Conservation (phyloP, 2,329 filamentous ascomycete genomes). For the Mycogone perniciosa region DNA sequence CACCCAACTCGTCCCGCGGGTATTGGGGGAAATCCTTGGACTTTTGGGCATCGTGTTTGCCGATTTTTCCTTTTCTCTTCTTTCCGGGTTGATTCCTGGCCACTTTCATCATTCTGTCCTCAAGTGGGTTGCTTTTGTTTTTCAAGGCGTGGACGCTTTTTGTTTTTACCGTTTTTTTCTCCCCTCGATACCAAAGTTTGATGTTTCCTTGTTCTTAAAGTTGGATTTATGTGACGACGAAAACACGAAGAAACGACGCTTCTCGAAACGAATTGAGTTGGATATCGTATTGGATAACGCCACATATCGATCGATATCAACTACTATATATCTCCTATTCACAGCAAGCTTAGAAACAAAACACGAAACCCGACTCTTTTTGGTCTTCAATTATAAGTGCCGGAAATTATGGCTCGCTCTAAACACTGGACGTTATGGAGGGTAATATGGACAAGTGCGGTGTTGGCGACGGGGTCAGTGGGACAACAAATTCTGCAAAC, state of each 20-base stretch:
- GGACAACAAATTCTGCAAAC: constrained; percentile 72
- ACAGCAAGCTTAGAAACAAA: too few relatives aligned
- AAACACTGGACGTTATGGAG: constrained; percentile 25
- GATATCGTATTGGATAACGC: too few relatives aligned
- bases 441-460: constrained; percentile 28
- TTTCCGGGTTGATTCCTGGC: constrained; percentile 53
- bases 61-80: constrained; percentile 11
- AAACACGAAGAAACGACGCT: too few relatives aligned
- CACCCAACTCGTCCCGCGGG: background rate
- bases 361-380: constrained; percentile 16
- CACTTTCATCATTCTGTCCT: constrained; percentile 27
- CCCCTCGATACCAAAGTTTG: constrained; percentile 7
- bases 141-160: constrained; percentile 1
- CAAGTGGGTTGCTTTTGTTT: background rate
- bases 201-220: background rate
- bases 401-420: constrained; percentile 28
- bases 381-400: constrained; percentile 15
- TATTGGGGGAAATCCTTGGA: background rate
- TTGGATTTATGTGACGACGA: too few relatives aligned
- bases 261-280: too few relatives aligned
- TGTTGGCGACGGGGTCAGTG: constrained; percentile 43
- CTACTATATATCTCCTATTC: background rate
- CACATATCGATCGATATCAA: background rate
- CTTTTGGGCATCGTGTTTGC: constrained; percentile 4
- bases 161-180: constrained; percentile 11